phyloP scores from a whole-genome alignment of 805 yeast genomes.

The Starmerella kuoi region DNA sequence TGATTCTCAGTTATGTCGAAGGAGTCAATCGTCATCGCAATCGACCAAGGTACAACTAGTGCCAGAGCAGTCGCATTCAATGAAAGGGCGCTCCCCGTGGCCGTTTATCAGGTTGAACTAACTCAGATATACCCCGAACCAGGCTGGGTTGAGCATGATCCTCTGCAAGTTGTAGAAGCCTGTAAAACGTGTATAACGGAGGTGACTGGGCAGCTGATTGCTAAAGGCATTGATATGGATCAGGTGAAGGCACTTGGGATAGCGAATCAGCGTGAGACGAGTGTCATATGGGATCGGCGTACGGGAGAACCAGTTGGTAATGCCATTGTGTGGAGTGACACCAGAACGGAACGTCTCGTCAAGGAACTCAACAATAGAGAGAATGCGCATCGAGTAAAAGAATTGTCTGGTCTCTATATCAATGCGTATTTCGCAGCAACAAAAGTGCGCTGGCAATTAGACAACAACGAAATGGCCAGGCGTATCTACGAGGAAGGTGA shows the following conservation, averaged over 20 bases:
- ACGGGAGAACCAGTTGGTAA: constrained; percentile 75
- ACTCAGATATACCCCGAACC: constrained; percentile 35
- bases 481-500: constrained; percentile 63
- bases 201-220: constrained; percentile 27
- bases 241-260: constrained; percentile 67
- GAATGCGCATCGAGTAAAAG: constrained; percentile 44
- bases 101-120: constrained; percentile 84
- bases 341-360: constrained; percentile 67
- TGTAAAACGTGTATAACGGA: constrained; percentile 58
- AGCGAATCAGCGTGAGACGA: constrained; percentile 93
- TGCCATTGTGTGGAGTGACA: constrained; percentile 95
- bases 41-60: constrained; percentile 85
- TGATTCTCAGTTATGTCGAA: constrained; percentile 7
- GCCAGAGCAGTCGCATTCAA: constrained; percentile 77
- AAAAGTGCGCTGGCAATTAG: constrained; percentile 78
- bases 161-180: constrained; percentile 65
- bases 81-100: constrained; percentile 60
- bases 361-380: constrained; percentile 46
- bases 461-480: constrained; percentile 56
- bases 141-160: constrained; percentile 86
- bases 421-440: constrained; percentile 88
- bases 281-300: constrained; percentile 65
- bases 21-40: constrained; percentile 32
- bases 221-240: constrained; percentile 26
- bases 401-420: constrained; percentile 71